A percentile compares a stretch with the other conserved stretches of the same genome.
These are phyloP conservation scores for Aspergillus sclerotioniger DNA, from an alignment of 495 filamentous ascomycete genomes.

Conservation along the genomic window DNA sequence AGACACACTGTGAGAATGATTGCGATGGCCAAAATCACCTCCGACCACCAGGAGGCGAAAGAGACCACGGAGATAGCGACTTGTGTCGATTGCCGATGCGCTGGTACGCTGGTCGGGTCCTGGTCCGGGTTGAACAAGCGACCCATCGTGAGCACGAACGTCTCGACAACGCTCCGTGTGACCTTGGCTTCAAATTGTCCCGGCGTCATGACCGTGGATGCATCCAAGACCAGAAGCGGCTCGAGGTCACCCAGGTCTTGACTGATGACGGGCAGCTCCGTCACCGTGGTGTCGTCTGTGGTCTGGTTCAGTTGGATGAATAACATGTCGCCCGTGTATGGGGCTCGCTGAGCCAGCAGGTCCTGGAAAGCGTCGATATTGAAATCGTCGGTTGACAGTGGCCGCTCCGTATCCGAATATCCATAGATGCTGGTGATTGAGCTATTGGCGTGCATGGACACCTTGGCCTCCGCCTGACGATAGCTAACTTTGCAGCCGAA, in stretches of 20 bases:
- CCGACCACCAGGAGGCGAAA: slow-evolving; percentile 33
- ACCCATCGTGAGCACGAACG: slow-evolving; percentile 36
- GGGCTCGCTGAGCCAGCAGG: slow-evolving; percentile 33
- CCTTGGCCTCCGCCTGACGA: slow-evolving; percentile 28
- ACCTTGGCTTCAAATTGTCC: slow-evolving; percentile 34
- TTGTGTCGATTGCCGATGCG: slow-evolving; percentile 23
- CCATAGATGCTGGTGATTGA: slow-evolving; percentile 33
- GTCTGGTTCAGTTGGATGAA: slow-evolving; percentile 35
- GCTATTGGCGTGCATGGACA: slow-evolving; percentile 43
- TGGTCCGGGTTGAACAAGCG: slow-evolving; percentile 37
- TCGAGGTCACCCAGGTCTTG: slow-evolving; percentile 36
- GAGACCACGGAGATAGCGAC: slow-evolving; percentile 37
- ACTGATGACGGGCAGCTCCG: slow-evolving; percentile 38
- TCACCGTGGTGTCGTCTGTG: slow-evolving; percentile 29
- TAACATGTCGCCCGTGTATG: slow-evolving; percentile 41
- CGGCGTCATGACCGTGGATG: slow-evolving; percentile 32
- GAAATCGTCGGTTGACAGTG: slow-evolving; percentile 26
- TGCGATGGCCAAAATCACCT: slow-evolving; percentile 31
- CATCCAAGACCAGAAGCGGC: slow-evolving; percentile 34
- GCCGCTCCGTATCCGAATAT: slow-evolving; percentile 18
- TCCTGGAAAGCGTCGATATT: slow-evolving; percentile 38
- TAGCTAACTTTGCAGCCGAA: slow-evolving; percentile 41
- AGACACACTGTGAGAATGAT: slow-evolving; percentile 27
- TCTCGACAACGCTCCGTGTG: slow-evolving; percentile 31
- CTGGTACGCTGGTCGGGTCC: slow-evolving; percentile 24